Conservation (phyloP, 2,329 filamentous ascomycete genomes). For the Hypomyces rosellus region DNA sequence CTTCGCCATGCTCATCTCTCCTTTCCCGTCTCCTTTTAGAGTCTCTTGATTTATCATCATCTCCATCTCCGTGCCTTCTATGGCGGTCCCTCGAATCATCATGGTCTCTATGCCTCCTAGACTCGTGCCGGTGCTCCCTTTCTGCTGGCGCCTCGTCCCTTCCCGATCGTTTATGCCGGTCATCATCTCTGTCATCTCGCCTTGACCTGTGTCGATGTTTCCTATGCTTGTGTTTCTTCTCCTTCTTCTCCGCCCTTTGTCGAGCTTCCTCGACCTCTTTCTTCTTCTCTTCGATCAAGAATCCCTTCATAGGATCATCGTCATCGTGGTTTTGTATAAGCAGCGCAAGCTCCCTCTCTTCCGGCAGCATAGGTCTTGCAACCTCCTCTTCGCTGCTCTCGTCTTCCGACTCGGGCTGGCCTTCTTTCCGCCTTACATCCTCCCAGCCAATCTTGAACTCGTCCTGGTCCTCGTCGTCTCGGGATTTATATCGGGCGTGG, state of each 20-base stretch:
- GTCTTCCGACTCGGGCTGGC: slow-evolving; percentile 37
- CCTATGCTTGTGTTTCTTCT: slow-evolving; percentile 41
- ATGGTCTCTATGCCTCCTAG: slow-evolving; percentile 22
- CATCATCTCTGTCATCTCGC: slow-evolving; percentile 26
- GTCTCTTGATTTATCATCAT: slow-evolving; percentile 9
- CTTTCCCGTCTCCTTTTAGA: slow-evolving; percentile 17
- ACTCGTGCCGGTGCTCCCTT: slow-evolving; percentile 20
- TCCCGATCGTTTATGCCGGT: slow-evolving; percentile 27
- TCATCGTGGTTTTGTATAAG: slow-evolving; percentile 80
- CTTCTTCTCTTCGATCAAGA: slow-evolving; percentile 83
- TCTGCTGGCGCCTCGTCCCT: slow-evolving; percentile 31
- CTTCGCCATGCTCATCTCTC: slow-evolving; percentile 17
- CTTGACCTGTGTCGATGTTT: slow-evolving; percentile 40
- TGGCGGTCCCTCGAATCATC: slow-evolving; percentile 23
- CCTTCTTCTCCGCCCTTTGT: slow-evolving; percentile 45
- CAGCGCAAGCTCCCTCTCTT: slow-evolving; percentile 72
- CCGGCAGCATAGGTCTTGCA: slow-evolving; percentile 61
- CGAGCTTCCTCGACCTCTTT: slow-evolving; percentile 71
- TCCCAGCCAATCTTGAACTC: slow-evolving; percentile 54
- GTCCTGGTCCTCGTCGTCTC: slow-evolving; percentile 67
- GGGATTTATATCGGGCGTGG: slow-evolving; percentile 84
- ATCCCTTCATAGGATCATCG: slow-evolving; percentile 96
- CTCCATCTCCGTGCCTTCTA: slow-evolving; percentile 17
- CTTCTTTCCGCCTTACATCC: slow-evolving; percentile 50
- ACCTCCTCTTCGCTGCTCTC: slow-evolving; percentile 34